Evolutionary conservation across 1,139 yeast species (phyloP), one percentile per base, ranked within the genome.

Genomic region (Blastobotrys petasosporus): DNA sequence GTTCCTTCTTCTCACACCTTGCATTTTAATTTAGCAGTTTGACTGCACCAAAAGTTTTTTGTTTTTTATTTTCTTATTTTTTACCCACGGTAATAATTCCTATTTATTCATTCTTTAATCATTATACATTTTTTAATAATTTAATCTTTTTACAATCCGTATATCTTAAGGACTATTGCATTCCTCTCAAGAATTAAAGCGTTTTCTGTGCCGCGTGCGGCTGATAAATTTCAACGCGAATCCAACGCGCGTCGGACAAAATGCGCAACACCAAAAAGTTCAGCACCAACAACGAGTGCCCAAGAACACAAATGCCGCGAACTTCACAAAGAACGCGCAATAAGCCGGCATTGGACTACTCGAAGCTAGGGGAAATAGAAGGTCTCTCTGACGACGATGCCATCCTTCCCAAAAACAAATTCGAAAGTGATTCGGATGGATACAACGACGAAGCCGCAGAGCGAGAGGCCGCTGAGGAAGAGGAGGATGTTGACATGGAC

Each of bases 351-450:
- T 48, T 59, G 16, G 56, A 59, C 41, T 59, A 59, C 37, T 49
- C 59, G n/a, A 45, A 50, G 30, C 39, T 55, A 30, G 59, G 52
- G 23, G 39, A 49, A 3, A 41, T 48, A 8, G 55, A 50, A 7
- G 60, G 55, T 11, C 29, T 51, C 11, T 51, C 56, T 8, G 60
- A 55, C 11, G 55, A 55, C 10, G 57, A 41, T 10, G 41, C 28
- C 2, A 46, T 32, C 2, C 35, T 31, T 10, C 42, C 39, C 13
- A 44, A 36, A 11, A 39, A 43, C 16, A 30, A 35, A 8, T 44
- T 41, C 29, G 53, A 51, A n/a, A 43, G 49, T 13, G 61, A 55
- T 23, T 52, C 55, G 7, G 62, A 55, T 13, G 58, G 56, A 39
- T 57, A 50, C 32, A 47, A 45, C 10, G 48, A 42, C 5, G 58